Evolutionary conservation across 306 rosid species (phyloP), one percentile per base, ranked within the genome.

Genomic region (Quercus mongolica): DNA sequence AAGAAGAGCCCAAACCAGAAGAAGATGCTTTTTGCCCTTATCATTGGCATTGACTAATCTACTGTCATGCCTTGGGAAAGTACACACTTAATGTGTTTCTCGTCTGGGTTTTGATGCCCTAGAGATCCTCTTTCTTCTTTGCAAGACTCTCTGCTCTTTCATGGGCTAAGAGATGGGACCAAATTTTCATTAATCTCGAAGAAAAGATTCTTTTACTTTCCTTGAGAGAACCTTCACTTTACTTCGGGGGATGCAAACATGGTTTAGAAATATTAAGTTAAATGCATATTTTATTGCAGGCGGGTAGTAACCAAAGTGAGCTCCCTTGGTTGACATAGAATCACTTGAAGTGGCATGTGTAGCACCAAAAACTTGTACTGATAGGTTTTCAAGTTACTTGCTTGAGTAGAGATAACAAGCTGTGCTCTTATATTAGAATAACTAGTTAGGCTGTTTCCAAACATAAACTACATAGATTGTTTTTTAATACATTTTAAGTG

Each of bases 141-240:
- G 3, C 64, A 41, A 64, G 44, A 9, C 20, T 28, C 21, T 64
- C 72, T 35, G 26, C 72, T 35, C 52, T 13, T 67, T 67, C 72
- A 35, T 67, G 12, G 49, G 51, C 15, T 67, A 67, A 67, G 52
- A 63, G 11, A 67, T 67, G 72, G 72, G 38, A 33, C 72, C 72
- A 67, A 31, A 31, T 33, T 67, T 67, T 81, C 85, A 59, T 44
- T 75, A 49, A 85, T 75, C 84, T 86, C 84, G 65, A 83, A 19
- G 46, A 30, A 51, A 80, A 74, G 92, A 88, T 87, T 88, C 86
- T 44, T 74, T 75, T 74, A 51, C 67, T 13, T 61, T 81, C 61
- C 65, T 75, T 81, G 58, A 74, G 67, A 76, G 86, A 86, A 82
- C 73, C 86, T 87, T 89, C 82, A 67, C 41, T 79, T 82, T 35